Conservation (phyloP, 2,329 filamentous ascomycete species). For the Neofusicoccum parvum region DNA sequence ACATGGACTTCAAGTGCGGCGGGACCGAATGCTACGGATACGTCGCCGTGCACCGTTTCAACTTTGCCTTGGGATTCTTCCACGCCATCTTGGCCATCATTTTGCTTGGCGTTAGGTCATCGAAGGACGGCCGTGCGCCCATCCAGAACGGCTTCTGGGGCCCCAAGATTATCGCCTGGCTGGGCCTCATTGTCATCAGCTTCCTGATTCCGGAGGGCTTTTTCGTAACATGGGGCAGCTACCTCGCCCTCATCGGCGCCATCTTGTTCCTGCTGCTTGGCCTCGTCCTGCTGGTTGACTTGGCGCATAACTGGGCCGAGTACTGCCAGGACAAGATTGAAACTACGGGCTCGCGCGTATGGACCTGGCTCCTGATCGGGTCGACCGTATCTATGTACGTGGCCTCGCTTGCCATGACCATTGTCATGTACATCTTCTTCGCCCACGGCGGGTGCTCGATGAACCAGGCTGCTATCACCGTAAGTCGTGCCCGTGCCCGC, state of each 20-base stretch:
- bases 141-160: constrained; percentile 99
- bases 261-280: constrained; percentile 94
- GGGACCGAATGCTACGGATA: constrained; percentile 92
- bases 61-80: constrained; percentile 94
- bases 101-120: constrained; percentile 82
- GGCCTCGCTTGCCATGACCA: constrained; percentile 87
- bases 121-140: constrained; percentile 81
- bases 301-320: constrained; percentile 96
- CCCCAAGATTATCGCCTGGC: constrained; percentile 89
- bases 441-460: constrained; percentile 79
- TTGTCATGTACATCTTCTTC: constrained; percentile 97
- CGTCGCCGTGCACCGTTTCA: constrained; percentile 95
- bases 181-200: constrained; percentile 82
- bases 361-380: constrained; percentile 85
- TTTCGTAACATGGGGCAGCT: constrained; percentile 95
- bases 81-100: constrained; percentile 84
- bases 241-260: constrained; percentile 82
- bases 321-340: constrained; percentile 95
- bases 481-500: constrained; percentile 55
- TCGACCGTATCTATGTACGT: constrained; percentile 94
- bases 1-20: constrained; percentile 89
- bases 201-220: constrained; percentile 96
- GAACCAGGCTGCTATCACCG: constrained; percentile 85
- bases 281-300: constrained; percentile 86
- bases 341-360: constrained; percentile 77